These are phyloP conservation scores for Blastomyces gilchristii DNA, from an alignment of 2,329 filamentous ascomycete genomes.

Conservation along the genomic window DNA sequence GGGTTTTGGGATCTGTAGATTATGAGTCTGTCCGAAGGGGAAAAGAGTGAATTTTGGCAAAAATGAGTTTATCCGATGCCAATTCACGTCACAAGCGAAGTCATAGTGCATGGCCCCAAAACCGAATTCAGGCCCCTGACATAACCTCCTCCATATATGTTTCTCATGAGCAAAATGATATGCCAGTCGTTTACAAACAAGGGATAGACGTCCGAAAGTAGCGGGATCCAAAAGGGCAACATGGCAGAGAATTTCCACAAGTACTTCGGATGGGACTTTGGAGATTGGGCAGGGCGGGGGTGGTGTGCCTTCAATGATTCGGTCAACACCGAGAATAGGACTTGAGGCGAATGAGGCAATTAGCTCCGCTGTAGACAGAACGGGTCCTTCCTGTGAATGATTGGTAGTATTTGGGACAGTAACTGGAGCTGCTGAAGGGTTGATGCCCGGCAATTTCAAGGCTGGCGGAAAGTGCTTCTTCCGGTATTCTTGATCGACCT, in stretches of 20 bases:
- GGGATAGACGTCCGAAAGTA: slow-evolving; percentile 61
- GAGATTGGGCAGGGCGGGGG: slow-evolving; percentile 72
- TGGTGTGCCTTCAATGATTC: slow-evolving; percentile 60
- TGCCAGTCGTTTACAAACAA: slow-evolving; percentile 78
- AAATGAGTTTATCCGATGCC: slow-evolving; percentile 31
- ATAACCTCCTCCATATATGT: slow-evolving; percentile 71
- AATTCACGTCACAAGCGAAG: slow-evolving; percentile 54
- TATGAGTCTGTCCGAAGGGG: slow-evolving; percentile 28
- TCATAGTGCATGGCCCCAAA: slow-evolving; percentile 75
- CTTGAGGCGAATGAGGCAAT: slow-evolving; percentile 64
- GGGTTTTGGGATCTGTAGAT: slow-evolving; percentile 32
- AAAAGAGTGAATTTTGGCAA: slow-evolving; percentile 28
- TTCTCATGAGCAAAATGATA: slow-evolving; percentile 79
- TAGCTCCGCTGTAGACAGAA: slow-evolving; percentile 53
- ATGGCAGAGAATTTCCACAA: slow-evolving; percentile 65
- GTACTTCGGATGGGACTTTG: slow-evolving; percentile 68
- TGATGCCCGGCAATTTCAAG: slow-evolving; percentile 39
- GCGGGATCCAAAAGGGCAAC: slow-evolving; percentile 67
- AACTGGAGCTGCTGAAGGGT: slow-evolving; percentile 41
- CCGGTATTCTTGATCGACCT: slow-evolving; percentile 76
- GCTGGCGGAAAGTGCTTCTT: slow-evolving; percentile 76
- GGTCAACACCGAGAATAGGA: slow-evolving; percentile 56
- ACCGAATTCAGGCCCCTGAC: slow-evolving; percentile 60
- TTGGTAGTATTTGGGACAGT: slow-evolving; percentile 47
- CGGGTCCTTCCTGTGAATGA: slow-evolving; percentile 45